These are phyloP conservation scores for Globisporangium radiosum DNA, from an alignment of 352 stramenopile species.

Conservation along the genomic window DNA sequence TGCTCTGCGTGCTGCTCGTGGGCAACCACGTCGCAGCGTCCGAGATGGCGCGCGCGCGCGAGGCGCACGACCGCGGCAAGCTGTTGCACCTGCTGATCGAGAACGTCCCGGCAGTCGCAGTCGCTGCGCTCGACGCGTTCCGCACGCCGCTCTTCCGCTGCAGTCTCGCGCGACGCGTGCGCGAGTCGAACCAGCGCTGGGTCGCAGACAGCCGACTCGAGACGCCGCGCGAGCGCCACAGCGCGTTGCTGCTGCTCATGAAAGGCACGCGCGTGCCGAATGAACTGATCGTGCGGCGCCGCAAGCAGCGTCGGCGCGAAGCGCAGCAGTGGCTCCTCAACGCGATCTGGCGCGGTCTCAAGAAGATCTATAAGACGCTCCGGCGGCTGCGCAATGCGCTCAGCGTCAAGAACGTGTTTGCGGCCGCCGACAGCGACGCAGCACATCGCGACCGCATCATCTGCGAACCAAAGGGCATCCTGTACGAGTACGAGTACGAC, in stretches of 20 bases:
- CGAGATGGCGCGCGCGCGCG: slow-evolving; percentile 40
- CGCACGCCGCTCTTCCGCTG: slow-evolving; percentile 65
- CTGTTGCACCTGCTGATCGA: slow-evolving; percentile 72
- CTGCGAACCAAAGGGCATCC: slow-evolving; percentile 69
- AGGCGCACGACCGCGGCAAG: slow-evolving; percentile 57
- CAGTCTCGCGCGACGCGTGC: slow-evolving; percentile 34
- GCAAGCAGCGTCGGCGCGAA: slow-evolving; percentile 19
- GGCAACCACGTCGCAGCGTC: slow-evolving; percentile 46
- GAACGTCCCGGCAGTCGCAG: slow-evolving; percentile 48
- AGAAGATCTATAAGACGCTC: slow-evolving; percentile 47
- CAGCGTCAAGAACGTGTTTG: slow-evolving; percentile 69
- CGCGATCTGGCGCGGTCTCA: slow-evolving; percentile 29
- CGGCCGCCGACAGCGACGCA: slow-evolving; percentile 24
- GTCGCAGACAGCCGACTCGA: slow-evolving; percentile 40
- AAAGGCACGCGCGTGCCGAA: slow-evolving; percentile 25
- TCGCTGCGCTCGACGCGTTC: slow-evolving; percentile 69
- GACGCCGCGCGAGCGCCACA: slow-evolving; percentile 31
- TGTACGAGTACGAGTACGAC: slow-evolving; percentile 83
- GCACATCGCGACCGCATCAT: slow-evolving; percentile 51
- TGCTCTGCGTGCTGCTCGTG: slow-evolving; percentile 53
- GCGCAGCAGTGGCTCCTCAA: slow-evolving; percentile 18
- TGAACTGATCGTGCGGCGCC: slow-evolving; percentile 7
- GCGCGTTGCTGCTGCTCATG: slow-evolving; percentile 48
- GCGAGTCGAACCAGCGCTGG: slow-evolving; percentile 67
- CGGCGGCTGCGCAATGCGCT: slow-evolving; percentile 32